Evolutionary conservation across 129 eudicot species (phyloP), one percentile per base, ranked within the genome.

Genomic region (Smallanthus sonchifolius): DNA sequence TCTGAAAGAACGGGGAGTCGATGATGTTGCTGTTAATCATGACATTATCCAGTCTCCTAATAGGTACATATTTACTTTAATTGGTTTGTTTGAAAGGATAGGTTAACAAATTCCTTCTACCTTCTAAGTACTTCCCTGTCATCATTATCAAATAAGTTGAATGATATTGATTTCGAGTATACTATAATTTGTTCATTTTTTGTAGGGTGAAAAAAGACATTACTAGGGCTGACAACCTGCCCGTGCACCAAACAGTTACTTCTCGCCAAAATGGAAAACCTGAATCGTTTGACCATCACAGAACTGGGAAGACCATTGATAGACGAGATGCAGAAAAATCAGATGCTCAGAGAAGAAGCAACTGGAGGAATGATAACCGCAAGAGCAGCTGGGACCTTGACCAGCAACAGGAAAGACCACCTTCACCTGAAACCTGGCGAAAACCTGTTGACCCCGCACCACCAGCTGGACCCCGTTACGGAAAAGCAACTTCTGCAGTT

Each of bases 341-440:
- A 36, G 96, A 94, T 61, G 44, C 76, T 39, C 96, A 86, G 40
- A 88, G 85, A 72, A 82, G 88, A 86, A 91, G 83, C 87, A 95
- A 87, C 75, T 83, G 91, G 90, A 83, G 88, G 64, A 88, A 55
- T 52, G 96, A 93, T 36, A 87, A 82, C 47, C 76, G 85, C 69
- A 92, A 84, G 66, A 87, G 85, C 78, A 76, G 78, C 79, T 55
- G 82, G 48, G 89, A 87, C 35, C 66, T 74, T 68, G 95, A 86
- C 72, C 88, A 73, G 62, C 82, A 72, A 68, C 88, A 61, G 65
- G 95, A 89, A 83, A 83, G 99, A 80, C 85, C 88, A 2, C 95
- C 96, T n/a, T 91, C 99, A 20, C 99, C 99, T 10, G 99, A 91
- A 78, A 91, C 97, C 9, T 95, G 99, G 97, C 90, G 99, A 48